Base-by-base conservation (phyloP, 176 grass and related monocot genomes). In the Urochloa ruziziensis region DNA sequence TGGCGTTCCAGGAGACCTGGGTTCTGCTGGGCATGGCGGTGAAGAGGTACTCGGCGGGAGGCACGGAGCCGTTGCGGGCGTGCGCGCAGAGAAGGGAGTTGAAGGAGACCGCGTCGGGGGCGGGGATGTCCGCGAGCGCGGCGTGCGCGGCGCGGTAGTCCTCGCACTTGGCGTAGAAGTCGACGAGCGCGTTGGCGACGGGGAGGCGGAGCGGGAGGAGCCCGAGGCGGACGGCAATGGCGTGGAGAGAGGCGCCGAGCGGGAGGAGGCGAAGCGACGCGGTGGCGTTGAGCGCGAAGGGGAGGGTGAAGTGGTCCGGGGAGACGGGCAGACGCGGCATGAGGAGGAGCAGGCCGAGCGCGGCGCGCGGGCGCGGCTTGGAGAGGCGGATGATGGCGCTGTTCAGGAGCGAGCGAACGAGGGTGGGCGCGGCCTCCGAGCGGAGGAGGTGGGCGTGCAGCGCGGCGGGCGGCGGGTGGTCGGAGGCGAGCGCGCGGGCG, bases 271-370 rank as follows among this genome's bases (percentile, higher is more conserved):
- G 74, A 18, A 88, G 60, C 53, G 93, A 68, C 12, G 93, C 82
- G 14, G 87, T 85, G 63, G 89, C 86, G 74, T 94, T 94, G 87
- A 94, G 82, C 60, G 90, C 74, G 85, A 92, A 94, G 56, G 93
- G 90, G 56, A 94, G 28, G 63, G 93, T 67, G 93, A 86, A 92
- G 78, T 87, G 90, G 75, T 89, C 58, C 7, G 90, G 84, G 29
- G 57, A 59, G 78, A 94, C 54, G 49, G 90, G 49, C 36, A 85
- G 73, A 74, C 85, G 90, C 68, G 87, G 66, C 87, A 94, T 90
- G 68, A 92, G 82, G 67, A 87, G 54, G 82, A 90, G 72, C 77
- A 88, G 46, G 21, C 67, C 85, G 78, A 90, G 78, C 78, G 87
- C 82, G 78, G 57, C 67, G 25, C 29, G 35, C 17, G 93, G 87